A percentile compares a stretch with the other conserved stretches of the same genome.
Evolutionary conservation across 441 rosid species (phyloP).

Genomic region (Melastoma candidum): DNA sequence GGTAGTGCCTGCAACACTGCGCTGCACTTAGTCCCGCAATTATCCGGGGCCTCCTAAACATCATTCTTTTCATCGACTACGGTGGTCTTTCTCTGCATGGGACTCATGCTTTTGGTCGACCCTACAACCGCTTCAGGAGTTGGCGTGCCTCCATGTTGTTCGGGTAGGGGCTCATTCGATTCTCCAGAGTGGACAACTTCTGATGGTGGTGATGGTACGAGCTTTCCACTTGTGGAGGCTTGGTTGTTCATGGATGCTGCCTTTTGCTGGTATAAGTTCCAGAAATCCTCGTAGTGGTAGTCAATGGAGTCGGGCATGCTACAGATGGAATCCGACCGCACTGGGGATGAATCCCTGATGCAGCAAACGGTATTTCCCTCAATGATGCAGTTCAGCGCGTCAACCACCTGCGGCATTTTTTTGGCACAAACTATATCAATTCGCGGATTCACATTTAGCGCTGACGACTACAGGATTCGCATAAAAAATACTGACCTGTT

Average conservation of each 20-base stretch:
- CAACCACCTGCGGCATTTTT: conserved; percentile 32
- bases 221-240: conserved; percentile 7
- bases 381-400: conserved; percentile 29
- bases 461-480: not conserved
- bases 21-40: too few species aligned
- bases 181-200: conserved; percentile 10
- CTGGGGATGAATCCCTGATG: conserved; percentile 30
- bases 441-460: too few species aligned
- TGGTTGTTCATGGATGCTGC: conserved; percentile 6
- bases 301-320: conserved; percentile 21
- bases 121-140: too few species aligned
- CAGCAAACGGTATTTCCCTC: conserved; percentile 18
- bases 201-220: conserved; percentile 18
- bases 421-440: too few species aligned
- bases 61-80: too few species aligned
- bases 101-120: too few species aligned
- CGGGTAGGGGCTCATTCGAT: not conserved
- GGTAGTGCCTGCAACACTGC: too few species aligned
- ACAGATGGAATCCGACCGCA: conserved; percentile 25
- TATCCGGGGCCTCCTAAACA: too few species aligned
- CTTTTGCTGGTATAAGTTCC: conserved; percentile 14
- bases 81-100: too few species aligned
- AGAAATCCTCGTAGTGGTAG: conserved; percentile 21
- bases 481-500: conserved; percentile 13
- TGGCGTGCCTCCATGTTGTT: too few species aligned